A percentile compares a stretch with the other conserved stretches of the same genome.
phyloP scores from a whole-genome alignment of 352 stramenopile species.

The Globisporangium irregulare region DNA sequence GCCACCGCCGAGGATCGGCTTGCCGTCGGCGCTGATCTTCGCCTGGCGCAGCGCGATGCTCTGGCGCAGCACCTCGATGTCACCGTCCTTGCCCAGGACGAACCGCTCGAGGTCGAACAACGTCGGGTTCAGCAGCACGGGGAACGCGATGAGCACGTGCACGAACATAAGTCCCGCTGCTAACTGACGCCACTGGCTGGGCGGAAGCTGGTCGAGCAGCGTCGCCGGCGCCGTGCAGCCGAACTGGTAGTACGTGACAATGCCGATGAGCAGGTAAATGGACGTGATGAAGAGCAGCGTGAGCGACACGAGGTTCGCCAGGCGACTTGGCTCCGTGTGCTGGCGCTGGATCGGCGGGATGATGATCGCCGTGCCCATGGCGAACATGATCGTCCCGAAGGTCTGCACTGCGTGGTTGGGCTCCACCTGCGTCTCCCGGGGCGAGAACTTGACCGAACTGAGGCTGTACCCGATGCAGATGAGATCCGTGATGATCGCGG shows the following conservation, averaged over 20 bases:
- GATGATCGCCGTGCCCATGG: slow-evolving; percentile 59
- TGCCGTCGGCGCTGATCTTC: slow-evolving; percentile 30
- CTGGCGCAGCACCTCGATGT: slow-evolving; percentile 55
- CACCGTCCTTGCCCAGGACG: slow-evolving; percentile 54
- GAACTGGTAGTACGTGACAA: slow-evolving; percentile 69
- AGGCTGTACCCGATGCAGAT: slow-evolving; percentile 58
- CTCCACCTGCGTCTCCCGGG: slow-evolving; percentile 51
- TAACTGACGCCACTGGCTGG: slow-evolving; percentile 25
- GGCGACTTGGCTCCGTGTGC: slow-evolving; percentile 39
- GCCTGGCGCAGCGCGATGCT: slow-evolving; percentile 30
- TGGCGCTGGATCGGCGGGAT: slow-evolving; percentile 65
- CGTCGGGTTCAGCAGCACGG: slow-evolving; percentile 57
- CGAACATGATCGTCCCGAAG: slow-evolving; percentile 75
- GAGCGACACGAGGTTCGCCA: slow-evolving; percentile 59
- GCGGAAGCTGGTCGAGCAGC: slow-evolving; percentile 53
- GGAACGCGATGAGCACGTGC: slow-evolving; percentile 64
- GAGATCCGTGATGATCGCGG: slow-evolving; percentile 44
- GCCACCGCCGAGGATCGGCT: slow-evolving; percentile 34
- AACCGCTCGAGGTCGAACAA: slow-evolving; percentile 65
- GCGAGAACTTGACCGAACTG: slow-evolving; percentile 30
- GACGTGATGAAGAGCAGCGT: slow-evolving; percentile 71
- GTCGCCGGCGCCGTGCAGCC: slow-evolving; percentile 61
- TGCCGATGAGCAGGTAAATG: slow-evolving; percentile 66
- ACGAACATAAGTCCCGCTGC: slow-evolving; percentile 47
- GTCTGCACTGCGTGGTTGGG: slow-evolving; percentile 38